Base-by-base conservation (phyloP, 345 rosid species). In the Noccaea bulbosa region DNA sequence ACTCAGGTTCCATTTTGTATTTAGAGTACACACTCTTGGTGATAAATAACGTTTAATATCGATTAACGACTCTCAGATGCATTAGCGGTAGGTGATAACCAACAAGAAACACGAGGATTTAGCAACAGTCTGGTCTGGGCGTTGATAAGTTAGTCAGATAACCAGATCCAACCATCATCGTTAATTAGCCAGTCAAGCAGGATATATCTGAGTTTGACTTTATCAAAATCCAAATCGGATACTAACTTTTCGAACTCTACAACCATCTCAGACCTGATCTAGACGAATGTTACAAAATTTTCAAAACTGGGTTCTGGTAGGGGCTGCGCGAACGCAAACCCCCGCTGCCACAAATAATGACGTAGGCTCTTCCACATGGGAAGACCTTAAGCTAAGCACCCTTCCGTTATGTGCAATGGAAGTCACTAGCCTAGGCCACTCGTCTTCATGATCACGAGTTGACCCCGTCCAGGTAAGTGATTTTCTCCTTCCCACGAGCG, bases 271-370 rank as follows among this genome's bases (percentile, higher is more conserved):
- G 22, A 2, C 22, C 22, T 20, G 22, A 20, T 20, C 22, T 20
- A 20, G 22, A 20, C 30, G 4, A 27, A 27, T 27, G 30, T 0
- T 4, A 27, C 4, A 27, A 33, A 20, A 37, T 8, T 37, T 35
- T 2, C 39, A 7, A 2, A 27, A 27, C 30, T 27, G 8, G 7
- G 8, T 1, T 20, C 9, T 40, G 58, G 11, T 56, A 35, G 79
- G 82, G 88, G 82, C 83, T 67, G 85, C 83, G 85, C 87, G 86
- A 56, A 83, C 80, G 84, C 88, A 81, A 71, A 84, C 78, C 88
- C 79, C 82, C 78, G 0, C 86, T 70, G 3, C 72, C 73, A 82
- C 84, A 83, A 86, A 83, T 82, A 78, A 82, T 85, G 85, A 80
- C 81, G 81, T 52, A 83, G 85, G 80, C 88, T 83, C 91, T 82